Conservation (phyloP, 2,329 filamentous ascomycete genomes). For the Stromatinia cepivora region DNA sequence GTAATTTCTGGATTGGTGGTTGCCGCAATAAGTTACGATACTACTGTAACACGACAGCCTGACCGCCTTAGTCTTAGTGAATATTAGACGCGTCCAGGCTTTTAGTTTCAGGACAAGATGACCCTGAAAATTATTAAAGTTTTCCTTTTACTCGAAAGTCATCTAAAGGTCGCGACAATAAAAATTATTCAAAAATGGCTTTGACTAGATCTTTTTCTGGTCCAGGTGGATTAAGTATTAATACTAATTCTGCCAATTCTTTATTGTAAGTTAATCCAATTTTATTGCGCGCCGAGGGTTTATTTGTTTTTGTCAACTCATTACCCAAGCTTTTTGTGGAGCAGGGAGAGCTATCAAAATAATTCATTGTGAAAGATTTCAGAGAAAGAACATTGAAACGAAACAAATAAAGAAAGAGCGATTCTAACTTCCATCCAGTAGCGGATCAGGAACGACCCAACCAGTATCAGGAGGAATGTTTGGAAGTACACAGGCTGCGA, state of each 20-base stretch:
- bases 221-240: conserved; percentile 62
- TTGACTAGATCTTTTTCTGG: conserved; percentile 58
- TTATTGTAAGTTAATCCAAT: conserved; percentile 49
- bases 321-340: conserved; percentile 23
- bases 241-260: conserved; percentile 60
- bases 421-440: conserved; percentile 32
- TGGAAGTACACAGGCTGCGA: conserved; percentile 35
- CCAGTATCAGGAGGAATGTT: conserved; percentile 40
- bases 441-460: conserved; percentile 37
- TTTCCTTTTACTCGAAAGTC: background rate
- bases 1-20: conserved; percentile 9
- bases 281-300: background rate
- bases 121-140: background rate
- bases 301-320: conserved; percentile 15
- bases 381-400: conserved; percentile 1
- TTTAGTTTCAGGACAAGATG: background rate
- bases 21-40: background rate
- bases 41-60: background rate
- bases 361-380: conserved; percentile 22
- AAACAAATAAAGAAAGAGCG: conserved; percentile 16
- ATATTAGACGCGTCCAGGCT: conserved; percentile 16
- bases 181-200: conserved; percentile 32
- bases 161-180: background rate
- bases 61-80: conserved; percentile 9
- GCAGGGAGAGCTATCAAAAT: conserved; percentile 24